Base-by-base conservation (phyloP, 305 asterid genomes). In the Fraxinus dipetala region DNA sequence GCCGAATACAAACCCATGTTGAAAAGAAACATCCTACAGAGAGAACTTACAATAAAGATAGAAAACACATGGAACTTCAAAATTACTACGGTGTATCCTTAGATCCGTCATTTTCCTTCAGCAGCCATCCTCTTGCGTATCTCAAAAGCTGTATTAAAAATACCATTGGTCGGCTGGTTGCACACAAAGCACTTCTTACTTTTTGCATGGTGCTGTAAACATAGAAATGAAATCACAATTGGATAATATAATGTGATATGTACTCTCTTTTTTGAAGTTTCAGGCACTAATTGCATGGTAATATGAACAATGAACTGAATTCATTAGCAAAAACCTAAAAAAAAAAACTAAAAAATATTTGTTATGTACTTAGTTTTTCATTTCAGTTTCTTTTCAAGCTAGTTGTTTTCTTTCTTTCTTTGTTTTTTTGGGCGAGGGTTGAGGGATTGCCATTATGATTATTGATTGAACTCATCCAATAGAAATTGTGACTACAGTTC, bases 111-210 rank as follows among this genome's bases (percentile, higher is more conserved):
- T 85, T 92, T 92, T 82, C 78, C 86, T 70, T 89, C 91, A n/a
- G n/a, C n/a, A n/a, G n/a, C n/a, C n/a, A n/a, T n/a, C 85, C 65
- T 93, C 86, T 92, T 92, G 83, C 90, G 97, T 86, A 96, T 91
- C 92, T 91, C 98, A 83, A 93, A 93, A 9, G 99, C 99, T 16
- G 98, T 93, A 85, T 96, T 93, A 90, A 96, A 96, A 84, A 94
- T 92, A 79, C 99, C 99, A 81, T 86, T 89, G 10, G 99, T 96
- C 20, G 97, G 97, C 91, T 96, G 91, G 89, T 96, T 90, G 94
- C 99, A 96, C 16, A 96, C 98, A 75, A 89, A 96, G 93, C 98
- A 96, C 93, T 95, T 96, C 91, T 96, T 96, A 43, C 91, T 96
- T 83, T 79, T 94, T 69, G 97, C 93, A 88, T 96, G 99, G 87